Evolutionary conservation across 352 stramenopile genomes (phyloP).

Genomic region (Globisporangium carolinianum): DNA sequence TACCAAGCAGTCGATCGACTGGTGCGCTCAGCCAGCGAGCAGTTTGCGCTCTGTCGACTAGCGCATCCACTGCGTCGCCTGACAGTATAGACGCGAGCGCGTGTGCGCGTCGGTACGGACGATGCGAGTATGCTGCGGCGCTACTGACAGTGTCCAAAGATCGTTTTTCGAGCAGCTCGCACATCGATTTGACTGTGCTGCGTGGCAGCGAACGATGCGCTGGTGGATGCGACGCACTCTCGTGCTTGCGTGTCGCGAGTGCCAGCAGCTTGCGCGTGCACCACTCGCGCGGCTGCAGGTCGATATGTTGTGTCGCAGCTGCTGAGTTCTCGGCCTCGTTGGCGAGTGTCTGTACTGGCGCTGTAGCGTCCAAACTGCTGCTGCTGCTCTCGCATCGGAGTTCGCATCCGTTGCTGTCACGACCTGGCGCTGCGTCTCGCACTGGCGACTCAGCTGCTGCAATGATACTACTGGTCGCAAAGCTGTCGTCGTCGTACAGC

Average conservation of each 20-base stretch:
- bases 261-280: conserved; percentile 3
- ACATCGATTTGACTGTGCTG: background rate
- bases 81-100: background rate
- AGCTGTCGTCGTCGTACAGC: background rate
- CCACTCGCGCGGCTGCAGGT: background rate
- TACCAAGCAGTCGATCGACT: background rate
- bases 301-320: background rate
- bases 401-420: background rate
- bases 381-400: background rate
- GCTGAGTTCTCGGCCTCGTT: too few species aligned
- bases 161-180: background rate
- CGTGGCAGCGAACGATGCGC: background rate
- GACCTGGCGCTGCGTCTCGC: too few species aligned
- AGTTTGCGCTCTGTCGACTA: conserved; percentile 17
- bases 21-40: conserved; percentile 12
- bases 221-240: background rate
- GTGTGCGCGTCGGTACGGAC: background rate
- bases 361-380: too few species aligned
- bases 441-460: background rate
- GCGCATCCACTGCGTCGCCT: background rate
- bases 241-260: background rate
- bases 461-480: background rate
- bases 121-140: background rate
- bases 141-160: background rate
- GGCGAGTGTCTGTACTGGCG: background rate